phyloP scores from a whole-genome alignment of 1,284 basidiomycete genomes.

The Athelia sp. region DNA sequence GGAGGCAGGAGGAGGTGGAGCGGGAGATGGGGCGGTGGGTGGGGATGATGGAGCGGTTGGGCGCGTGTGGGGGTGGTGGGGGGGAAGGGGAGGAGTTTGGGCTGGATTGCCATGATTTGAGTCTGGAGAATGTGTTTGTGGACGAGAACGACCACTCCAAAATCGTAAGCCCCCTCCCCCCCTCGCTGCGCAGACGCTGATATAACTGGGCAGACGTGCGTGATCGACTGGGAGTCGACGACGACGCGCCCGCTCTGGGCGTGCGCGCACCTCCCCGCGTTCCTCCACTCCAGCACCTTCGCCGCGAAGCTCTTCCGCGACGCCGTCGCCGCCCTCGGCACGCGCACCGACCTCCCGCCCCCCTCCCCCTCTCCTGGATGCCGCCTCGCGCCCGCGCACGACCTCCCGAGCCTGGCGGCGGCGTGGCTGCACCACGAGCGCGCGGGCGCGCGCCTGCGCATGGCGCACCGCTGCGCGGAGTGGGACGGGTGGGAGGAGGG shows the following conservation, averaged over 20 bases:
- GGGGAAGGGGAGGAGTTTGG: conserved; percentile 52
- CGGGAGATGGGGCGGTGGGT: conserved; percentile 68
- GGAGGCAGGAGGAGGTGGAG: conserved; percentile 56
- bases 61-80: conserved; percentile 8
- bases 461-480: conserved; percentile 72
- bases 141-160: conserved; percentile 59
- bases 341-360: conserved; percentile 11
- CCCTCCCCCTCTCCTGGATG: not conserved
- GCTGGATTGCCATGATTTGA: conserved; percentile 75
- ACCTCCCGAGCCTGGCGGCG: conserved; percentile 39
- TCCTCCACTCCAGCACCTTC: conserved; percentile 71
- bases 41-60: conserved; percentile 56
- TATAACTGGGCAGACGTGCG: conserved; percentile 52
- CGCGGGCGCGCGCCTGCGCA: conserved; percentile 56
- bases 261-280: conserved; percentile 73
- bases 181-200: conserved; percentile 6
- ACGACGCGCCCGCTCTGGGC: conserved; percentile 79
- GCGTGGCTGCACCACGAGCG: conserved; percentile 73
- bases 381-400: conserved; percentile 9
- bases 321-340: conserved; percentile 45
- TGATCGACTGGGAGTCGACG: conserved; percentile 85
- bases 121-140: conserved; percentile 77
- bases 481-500: conserved; percentile 89
- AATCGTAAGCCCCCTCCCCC: conserved; percentile 49
- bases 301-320: conserved; percentile 63